phyloP scores from a whole-genome alignment of 768 basidiomycete species.

The Tylopilus sp. region DNA sequence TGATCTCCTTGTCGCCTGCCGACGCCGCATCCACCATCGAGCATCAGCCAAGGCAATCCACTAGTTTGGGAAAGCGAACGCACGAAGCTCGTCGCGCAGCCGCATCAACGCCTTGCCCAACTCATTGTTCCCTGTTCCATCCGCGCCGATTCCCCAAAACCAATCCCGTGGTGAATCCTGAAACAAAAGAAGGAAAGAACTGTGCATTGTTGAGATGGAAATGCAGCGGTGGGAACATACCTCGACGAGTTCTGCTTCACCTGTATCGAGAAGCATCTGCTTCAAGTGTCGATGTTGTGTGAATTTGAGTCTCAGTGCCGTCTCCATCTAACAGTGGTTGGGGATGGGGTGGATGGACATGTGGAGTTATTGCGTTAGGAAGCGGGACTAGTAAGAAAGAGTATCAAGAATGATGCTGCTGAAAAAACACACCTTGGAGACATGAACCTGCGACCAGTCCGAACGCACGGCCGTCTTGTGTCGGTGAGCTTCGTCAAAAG shows the following conservation, averaged over 20 bases:
- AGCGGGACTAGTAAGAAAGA: not conserved
- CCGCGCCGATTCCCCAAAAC: slow-evolving; percentile 73
- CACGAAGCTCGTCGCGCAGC: slow-evolving; percentile 52
- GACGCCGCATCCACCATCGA: not conserved
- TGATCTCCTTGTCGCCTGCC: slow-evolving; percentile 12
- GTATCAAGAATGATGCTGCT: no score
- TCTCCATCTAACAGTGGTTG: slow-evolving; percentile 55
- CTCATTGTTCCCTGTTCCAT: slow-evolving; percentile 66
- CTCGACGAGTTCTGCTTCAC: slow-evolving; percentile 65
- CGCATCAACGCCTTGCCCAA: slow-evolving; percentile 69
- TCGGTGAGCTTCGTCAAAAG: slow-evolving; percentile 66
- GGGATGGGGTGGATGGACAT: not conserved
- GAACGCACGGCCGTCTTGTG: slow-evolving; percentile 57
- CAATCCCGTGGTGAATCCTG: slow-evolving; percentile 72
- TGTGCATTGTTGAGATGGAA: not conserved
- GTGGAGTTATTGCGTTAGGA: not conserved
- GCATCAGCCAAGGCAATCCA: not conserved
- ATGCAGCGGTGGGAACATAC: slow-evolving; percentile 30
- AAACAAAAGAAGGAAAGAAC: no score
- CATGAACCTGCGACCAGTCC: slow-evolving; percentile 68
- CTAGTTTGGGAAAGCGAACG: slow-evolving; percentile 2
- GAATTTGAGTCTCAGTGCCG: slow-evolving; percentile 61
- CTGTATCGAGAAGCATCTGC: slow-evolving; percentile 61
- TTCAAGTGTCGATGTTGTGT: slow-evolving; percentile 60
- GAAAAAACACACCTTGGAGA: slow-evolving; percentile 45